Base-by-base conservation (phyloP, 768 basidiomycete species). In the Lyophyllum shimeji region DNA sequence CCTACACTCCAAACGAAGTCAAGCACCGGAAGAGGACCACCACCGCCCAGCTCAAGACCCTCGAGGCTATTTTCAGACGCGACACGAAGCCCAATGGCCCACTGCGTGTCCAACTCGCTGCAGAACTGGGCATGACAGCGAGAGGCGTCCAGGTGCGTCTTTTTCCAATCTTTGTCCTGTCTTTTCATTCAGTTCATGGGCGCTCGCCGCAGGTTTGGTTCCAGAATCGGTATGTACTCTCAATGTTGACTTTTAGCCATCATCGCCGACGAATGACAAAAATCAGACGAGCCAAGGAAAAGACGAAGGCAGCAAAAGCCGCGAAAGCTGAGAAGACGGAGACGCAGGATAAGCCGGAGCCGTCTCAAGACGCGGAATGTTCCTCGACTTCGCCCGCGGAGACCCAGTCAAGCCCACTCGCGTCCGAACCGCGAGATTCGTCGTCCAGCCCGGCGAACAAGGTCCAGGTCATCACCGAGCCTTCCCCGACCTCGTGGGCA, bases 21-120 rank as follows among this genome's bases (percentile, higher is more conserved):
- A 96, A 96, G 76, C 95, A 96, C 65, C 79, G 95, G 57, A 90
- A 94, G 64, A 79, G 96, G 50, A 98, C 96, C 0, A 92, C 93
- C 27, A 84, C 86, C 31, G 77, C 84, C 18, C 96, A 98, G 75
- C 87, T 97, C 67, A 87, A 87, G 72, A 83, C 93, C 61, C 85
- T 98, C 62, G 96, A 98, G 71, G 78, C 82, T 56, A 79, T 94
- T 63, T 98, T 96, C 73, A 84, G 83, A 64, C 78, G 82, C 62
- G 93, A 95, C 72, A 92, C 92, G 53, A 98, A 98, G 70, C 95
- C 96, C 15, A 95, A 94, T 70, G 87, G 86, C 37, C 74, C 81
- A 7, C 75, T 89, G 34, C 82, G 96, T 63, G 92, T 90, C 70
- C 79, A 83, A 60, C 83, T 98, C 51, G 89, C 94, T 0, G 74